phyloP scores from a whole-genome alignment of 345 rosid genomes.

The Reutealis trisperma region DNA sequence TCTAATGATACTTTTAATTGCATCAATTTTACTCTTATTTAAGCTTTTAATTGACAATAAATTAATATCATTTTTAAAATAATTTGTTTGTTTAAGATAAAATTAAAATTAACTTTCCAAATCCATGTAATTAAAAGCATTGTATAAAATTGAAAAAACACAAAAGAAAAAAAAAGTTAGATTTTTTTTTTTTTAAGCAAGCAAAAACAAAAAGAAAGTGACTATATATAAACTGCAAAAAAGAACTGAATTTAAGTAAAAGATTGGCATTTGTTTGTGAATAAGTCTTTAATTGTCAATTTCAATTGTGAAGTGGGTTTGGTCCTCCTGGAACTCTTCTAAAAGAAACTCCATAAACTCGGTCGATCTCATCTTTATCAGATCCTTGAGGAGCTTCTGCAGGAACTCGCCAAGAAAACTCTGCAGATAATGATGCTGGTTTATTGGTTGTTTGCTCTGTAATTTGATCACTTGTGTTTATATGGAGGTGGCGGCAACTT shows the following conservation, averaged over 20 bases:
- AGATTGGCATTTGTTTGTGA: too few relatives aligned
- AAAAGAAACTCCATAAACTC: constrained; percentile 40
- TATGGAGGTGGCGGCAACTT: constrained; percentile 25
- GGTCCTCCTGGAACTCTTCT: constrained; percentile 57
- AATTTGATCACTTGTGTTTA: background rate
- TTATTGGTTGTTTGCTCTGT: background rate
- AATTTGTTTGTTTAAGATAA: too few relatives aligned
- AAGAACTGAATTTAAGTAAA: background rate
- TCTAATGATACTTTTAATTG: too few relatives aligned
- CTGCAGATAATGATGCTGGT: background rate
- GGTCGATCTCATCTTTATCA: constrained; percentile 17
- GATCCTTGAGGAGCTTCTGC: constrained; percentile 30
- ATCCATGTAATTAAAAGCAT: too few relatives aligned
- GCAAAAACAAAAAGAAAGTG: background rate
- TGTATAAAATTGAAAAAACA: too few relatives aligned
- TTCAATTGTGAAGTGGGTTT: constrained; percentile 61
- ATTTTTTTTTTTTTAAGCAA: too few relatives aligned
- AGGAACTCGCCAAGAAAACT: constrained; percentile 27
- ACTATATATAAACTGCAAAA: constrained; percentile 20
- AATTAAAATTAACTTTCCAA: too few relatives aligned
- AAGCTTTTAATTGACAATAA: too few relatives aligned
- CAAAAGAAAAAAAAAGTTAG: too few relatives aligned
- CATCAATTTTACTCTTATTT: too few relatives aligned
- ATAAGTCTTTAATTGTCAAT: background rate
- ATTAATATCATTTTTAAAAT: too few relatives aligned